phyloP scores from a whole-genome alignment of 202 grass and related monocot genomes.

The Panicum virgatum region DNA sequence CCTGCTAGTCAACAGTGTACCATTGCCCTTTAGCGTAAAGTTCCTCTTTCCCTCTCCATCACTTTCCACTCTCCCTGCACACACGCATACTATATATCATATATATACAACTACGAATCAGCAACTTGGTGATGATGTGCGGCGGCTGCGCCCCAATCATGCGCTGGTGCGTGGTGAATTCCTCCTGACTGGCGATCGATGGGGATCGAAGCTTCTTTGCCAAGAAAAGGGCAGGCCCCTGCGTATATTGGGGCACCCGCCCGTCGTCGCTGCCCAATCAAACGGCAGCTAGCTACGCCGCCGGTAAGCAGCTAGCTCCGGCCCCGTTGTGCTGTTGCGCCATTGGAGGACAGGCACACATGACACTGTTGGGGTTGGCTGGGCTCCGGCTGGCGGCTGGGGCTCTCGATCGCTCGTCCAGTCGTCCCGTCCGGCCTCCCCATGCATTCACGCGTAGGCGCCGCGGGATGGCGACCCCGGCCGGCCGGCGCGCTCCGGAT shows the following conservation, averaged over 20 bases:
- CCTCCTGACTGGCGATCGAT: constrained; percentile 30
- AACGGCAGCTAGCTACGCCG: too few relatives aligned
- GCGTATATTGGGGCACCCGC: constrained; percentile 23
- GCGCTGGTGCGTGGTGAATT: too few relatives aligned
- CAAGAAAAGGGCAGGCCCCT: constrained; percentile 40
- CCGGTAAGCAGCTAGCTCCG: background rate
- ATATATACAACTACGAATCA: background rate
- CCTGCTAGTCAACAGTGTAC: constrained; percentile 13
- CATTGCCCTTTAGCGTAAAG: constrained; percentile 25
- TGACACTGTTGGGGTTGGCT: background rate
- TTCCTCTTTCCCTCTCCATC: background rate
- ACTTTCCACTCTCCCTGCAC: background rate
- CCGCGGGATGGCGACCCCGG: constrained; percentile 17
- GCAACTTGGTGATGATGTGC: background rate
- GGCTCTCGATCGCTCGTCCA: too few relatives aligned
- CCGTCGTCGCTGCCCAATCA: constrained; percentile 36
- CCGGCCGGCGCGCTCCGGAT: constrained; percentile 12
- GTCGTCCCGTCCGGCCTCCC: too few relatives aligned
- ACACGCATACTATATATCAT: background rate
- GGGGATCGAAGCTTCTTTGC: constrained; percentile 33
- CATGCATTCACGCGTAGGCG: too few relatives aligned
- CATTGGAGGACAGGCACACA: constrained; percentile 36
- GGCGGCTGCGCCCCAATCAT: constrained; percentile 48
- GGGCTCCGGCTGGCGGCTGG: too few relatives aligned
- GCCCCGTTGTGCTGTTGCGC: background rate